Evolutionary conservation across 805 yeast species (phyloP), one percentile per base, ranked within the genome.

Genomic region (Kluyveromyces starmeri): DNA sequence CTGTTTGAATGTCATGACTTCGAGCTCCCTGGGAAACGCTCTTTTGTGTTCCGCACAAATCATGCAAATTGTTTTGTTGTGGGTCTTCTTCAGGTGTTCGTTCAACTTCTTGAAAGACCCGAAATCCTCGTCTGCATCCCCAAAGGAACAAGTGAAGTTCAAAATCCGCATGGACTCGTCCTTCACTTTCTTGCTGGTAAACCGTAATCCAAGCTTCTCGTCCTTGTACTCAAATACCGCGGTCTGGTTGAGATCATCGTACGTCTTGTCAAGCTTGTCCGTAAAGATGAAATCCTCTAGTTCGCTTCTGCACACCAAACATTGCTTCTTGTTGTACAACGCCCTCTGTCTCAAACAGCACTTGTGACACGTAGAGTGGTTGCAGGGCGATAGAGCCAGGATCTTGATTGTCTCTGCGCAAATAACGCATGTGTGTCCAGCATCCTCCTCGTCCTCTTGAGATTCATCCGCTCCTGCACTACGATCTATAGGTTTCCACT

Each of bases 301-400:
- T 33, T 78, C 84, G 1, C 85, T 62, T 49, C 98, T 74, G 58
- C 99, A 92, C 27, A 85, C 78, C 32, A 88, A 65, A 65, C 99
- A 92, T 13, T 71, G 64, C 20, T 67, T 69, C 58, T 83, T 84
- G 16, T 71, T 68, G 58, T 81, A 86, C 11, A 89, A 61, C 0
- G 86, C 88, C 28, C 96, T 65, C 50, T 85, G 86, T 43, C 96
- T 69, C 44, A 89, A 71, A 0, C 84, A 66, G 63, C 99, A 92
- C 28, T 55, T 61, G 51, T 85, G 83, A 57, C 99, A 92, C 0
- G 86, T 75, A 21, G 66, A 70, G 53, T 92, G 97, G 47, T 78
- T 76, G 58, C 99, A 92, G 0, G 85, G 83, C 2, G 92, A 71
- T 7, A 82, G 50, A 0, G 94, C 84, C 2, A 77, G 75, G 45